These are phyloP conservation scores for Rhododendron griersonianum DNA, from an alignment of 148 eudicot genomes.

Conservation along the genomic window DNA sequence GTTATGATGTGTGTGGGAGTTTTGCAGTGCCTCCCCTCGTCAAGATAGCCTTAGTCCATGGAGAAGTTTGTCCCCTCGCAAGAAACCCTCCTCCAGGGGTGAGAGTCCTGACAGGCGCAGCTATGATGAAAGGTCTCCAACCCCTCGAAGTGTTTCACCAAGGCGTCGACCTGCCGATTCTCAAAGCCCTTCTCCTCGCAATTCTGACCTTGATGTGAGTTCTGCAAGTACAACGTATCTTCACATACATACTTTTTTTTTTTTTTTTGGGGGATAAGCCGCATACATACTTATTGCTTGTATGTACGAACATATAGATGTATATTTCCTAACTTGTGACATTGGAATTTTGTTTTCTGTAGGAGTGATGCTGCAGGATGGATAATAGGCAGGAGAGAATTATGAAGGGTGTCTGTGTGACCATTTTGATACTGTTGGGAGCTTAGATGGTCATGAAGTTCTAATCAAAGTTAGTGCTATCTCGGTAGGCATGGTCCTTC, in stretches of 20 bases:
- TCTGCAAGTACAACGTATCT: neutral
- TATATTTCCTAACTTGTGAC: neutral
- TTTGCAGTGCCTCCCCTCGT: conserved; percentile 39
- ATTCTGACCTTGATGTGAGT: conserved; percentile 33
- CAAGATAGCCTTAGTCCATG: conserved; percentile 37
- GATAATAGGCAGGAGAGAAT: neutral
- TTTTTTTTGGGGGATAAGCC: too few species aligned
- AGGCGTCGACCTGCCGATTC: conserved; percentile 19
- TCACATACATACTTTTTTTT: neutral
- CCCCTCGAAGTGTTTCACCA: conserved; percentile 38
- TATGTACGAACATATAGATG: neutral
- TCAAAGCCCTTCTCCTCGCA: conserved; percentile 36
- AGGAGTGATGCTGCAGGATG: conserved; percentile 27
- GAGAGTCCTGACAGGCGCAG: conserved; percentile 31
- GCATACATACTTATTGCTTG: neutral
- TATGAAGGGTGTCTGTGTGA: neutral
- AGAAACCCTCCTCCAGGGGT: conserved; percentile 37
- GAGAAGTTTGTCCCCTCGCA: conserved; percentile 48
- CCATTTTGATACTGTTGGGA: neutral
- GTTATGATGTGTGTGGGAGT: conserved; percentile 4
- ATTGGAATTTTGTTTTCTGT: conserved; percentile 11
- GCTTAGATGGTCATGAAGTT: neutral
- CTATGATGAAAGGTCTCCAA: conserved; percentile 27
- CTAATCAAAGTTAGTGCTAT: conserved; percentile 11
- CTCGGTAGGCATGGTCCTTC: conserved; percentile 27